phyloP scores from a whole-genome alignment of 768 basidiomycete genomes.

The Cyclocybe cylindracea region DNA sequence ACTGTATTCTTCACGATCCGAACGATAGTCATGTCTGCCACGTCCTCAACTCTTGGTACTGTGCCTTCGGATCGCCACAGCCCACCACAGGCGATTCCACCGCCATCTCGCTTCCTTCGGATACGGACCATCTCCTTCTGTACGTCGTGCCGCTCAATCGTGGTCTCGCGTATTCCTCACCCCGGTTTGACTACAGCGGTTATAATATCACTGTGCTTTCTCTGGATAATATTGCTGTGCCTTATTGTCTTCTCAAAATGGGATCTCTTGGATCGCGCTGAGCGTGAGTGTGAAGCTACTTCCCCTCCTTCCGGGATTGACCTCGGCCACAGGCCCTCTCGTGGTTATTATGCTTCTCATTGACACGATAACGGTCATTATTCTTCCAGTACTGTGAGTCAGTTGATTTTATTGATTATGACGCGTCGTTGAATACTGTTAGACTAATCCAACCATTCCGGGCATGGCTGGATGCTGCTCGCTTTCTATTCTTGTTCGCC shows the following conservation, averaged over 20 bases:
- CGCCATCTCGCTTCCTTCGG: no score
- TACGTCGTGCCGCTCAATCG: no score
- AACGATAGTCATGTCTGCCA: no score
- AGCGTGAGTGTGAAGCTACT: slow-evolving; percentile 20
- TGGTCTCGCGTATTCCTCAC: no score
- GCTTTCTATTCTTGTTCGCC: slow-evolving; percentile 22
- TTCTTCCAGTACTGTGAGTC: slow-evolving; percentile 30
- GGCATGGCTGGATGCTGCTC: slow-evolving; percentile 32
- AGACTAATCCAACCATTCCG: slow-evolving; percentile 26
- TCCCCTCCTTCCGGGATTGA: neutral
- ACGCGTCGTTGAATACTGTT: neutral
- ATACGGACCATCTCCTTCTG: no score
- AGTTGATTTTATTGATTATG: neutral
- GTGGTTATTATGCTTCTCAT: slow-evolving; percentile 26
- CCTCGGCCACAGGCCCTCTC: slow-evolving; percentile 20
- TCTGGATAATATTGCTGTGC: slow-evolving; percentile 28
- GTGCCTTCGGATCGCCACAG: no score
- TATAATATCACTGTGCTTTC: slow-evolving; percentile 24
- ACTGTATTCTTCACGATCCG: no score
- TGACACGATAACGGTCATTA: slow-evolving; percentile 25
- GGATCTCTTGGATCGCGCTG: slow-evolving; percentile 21
- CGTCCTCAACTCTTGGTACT: no score
- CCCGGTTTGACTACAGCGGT: no score
- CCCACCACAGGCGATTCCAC: no score
- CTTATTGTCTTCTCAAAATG: slow-evolving; percentile 27